Evolutionary conservation across 306 rosid genomes (phyloP), one percentile per base, ranked within the genome.

Genomic region (Ormosia emarginata): DNA sequence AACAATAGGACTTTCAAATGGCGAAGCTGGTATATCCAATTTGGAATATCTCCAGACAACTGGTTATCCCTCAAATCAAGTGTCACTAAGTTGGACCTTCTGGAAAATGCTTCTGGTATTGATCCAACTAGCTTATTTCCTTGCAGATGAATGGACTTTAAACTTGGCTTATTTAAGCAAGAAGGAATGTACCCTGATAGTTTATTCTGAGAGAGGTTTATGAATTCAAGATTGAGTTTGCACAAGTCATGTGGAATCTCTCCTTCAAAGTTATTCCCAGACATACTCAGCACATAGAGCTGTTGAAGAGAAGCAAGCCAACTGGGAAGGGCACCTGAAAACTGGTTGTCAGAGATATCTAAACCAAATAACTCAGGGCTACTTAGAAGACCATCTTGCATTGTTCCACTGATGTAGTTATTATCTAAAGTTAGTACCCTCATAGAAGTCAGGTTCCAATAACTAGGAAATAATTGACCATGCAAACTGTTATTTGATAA

Each of bases 81-180:
- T 29, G 75, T 69, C 40, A 47, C 58, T 47, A 69, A 69, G 8
- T 69, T 69, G 59, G 75, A 46, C 75, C 24, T 46, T 69, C 1
- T 44, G 74, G 74, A 67, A 43, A 67, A 67, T 44, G 53, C 55
- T 67, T 41, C 74, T 46, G 75, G 59, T 29, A 46, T 30, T 32
- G 59, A 69, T 12, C 59, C 75, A 6, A 29, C 59, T 69, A 30
- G 58, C 32, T 47, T 69, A 4, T 69, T 69, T 29, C 58, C 41
- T 46, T 69, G 75, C 58, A 69, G 75, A 47, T 69, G 75, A 32
- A 69, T 69, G 75, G 29, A 47, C 76, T 71, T 71, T 4, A 71
- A 47, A 12, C 13, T 18, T 49, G 61, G 61, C 13, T 49, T 49
- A 34, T 2, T 70, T 49, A 71, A 14, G 61, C 76, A 71, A 15